A percentile compares a stretch with the other conserved stretches of the same genome.
These are phyloP conservation scores for Russula vinacea DNA, from an alignment of 768 basidiomycete species.

Conservation along the genomic window DNA sequence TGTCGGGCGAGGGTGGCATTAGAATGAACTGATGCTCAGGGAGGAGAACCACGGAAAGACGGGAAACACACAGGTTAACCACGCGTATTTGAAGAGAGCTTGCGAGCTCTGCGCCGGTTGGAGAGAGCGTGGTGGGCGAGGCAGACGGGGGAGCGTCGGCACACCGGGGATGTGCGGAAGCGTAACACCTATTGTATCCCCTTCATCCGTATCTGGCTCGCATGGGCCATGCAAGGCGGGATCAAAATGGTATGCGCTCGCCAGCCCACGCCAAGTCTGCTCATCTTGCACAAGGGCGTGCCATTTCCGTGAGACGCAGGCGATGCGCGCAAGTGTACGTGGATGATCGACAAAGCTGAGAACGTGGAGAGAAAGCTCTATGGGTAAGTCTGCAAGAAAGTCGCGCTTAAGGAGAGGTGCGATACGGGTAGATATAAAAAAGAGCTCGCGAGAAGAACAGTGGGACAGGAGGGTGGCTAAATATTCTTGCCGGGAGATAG, in stretches of 20 bases:
- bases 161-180: conserved; percentile 10
- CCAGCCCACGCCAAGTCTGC: conserved; percentile 22
- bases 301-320: conserved; percentile 28
- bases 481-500: conserved; percentile 15
- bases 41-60: neutral
- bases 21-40: neutral
- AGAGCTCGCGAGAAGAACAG: conserved; percentile 26
- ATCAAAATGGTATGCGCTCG: conserved; percentile 21
- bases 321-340: conserved; percentile 21
- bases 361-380: conserved; percentile 28
- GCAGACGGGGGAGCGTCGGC: conserved; percentile 9
- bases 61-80: conserved; percentile 24
- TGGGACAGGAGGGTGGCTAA: conserved; percentile 24
- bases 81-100: conserved; percentile 27
- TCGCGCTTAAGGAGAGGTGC: conserved; percentile 30
- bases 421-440: conserved; percentile 25
- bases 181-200: conserved; percentile 1
- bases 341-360: conserved; percentile 29
- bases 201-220: conserved; percentile 14
- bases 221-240: conserved; percentile 16
- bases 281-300: conserved; percentile 29
- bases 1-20: neutral
- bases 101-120: conserved; percentile 11
- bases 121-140: neutral
- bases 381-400: conserved; percentile 27